phyloP scores from a whole-genome alignment of 2,329 filamentous ascomycete genomes.

The Drechslerella coelobrocha region DNA sequence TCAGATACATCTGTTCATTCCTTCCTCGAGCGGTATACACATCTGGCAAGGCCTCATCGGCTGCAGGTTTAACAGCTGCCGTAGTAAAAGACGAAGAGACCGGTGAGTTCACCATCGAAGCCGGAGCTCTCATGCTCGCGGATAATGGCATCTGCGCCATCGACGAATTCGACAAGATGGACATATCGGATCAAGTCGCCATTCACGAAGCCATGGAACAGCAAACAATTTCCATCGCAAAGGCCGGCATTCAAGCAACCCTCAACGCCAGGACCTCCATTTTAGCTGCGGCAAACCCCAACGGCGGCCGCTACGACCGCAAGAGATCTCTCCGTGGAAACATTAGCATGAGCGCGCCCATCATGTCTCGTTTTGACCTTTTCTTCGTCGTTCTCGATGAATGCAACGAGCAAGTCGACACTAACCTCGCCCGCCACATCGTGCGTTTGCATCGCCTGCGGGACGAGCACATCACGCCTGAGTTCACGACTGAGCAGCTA shows the following conservation, averaged over 20 bases:
- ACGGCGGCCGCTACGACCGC: conserved; percentile 94
- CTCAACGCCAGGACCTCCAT: conserved; percentile 95
- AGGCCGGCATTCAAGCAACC: conserved; percentile 96
- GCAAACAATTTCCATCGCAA: conserved; percentile 98
- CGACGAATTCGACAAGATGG: conserved; percentile 99
- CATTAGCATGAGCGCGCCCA: conserved; percentile 98
- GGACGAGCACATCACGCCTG: conserved; percentile 87
- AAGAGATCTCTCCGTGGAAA: conserved; percentile 92
- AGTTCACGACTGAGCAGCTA: conserved; percentile 94
- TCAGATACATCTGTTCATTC: conserved; percentile 86
- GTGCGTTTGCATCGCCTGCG: conserved; percentile 91
- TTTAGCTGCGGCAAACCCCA: conserved; percentile 92
- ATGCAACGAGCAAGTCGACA: conserved; percentile 89
- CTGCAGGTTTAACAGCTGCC: conserved; percentile 93
- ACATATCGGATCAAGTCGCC: conserved; percentile 92
- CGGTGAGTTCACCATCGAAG: conserved; percentile 97
- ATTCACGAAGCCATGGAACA: conserved; percentile 99
- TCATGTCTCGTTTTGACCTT: conserved; percentile 98
- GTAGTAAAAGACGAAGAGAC: conserved; percentile 99
- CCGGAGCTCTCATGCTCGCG: conserved; percentile 94
- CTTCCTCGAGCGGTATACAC: conserved; percentile 97
- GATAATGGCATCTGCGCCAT: conserved; percentile 98
- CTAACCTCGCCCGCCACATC: conserved; percentile 91
- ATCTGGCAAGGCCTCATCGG: conserved; percentile 95
- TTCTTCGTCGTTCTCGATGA: conserved; percentile 98